These are phyloP conservation scores for Leccinum olivaceopallidum DNA, from an alignment of 768 basidiomycete species.

Conservation along the genomic window DNA sequence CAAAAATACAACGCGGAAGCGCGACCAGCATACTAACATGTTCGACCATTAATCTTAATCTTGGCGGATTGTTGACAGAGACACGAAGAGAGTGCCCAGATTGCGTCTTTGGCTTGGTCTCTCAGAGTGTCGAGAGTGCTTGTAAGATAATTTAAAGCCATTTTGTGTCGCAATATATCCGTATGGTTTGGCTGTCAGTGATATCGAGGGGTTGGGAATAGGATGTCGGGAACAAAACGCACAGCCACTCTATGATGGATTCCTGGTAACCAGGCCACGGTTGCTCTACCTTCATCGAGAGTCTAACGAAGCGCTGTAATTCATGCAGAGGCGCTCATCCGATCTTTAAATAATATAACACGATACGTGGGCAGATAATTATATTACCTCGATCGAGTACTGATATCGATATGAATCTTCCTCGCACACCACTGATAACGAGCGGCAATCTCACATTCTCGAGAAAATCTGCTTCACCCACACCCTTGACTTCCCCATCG, in stretches of 20 bases:
- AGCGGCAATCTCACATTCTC: not conserved
- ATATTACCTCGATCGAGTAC: constrained; percentile 3
- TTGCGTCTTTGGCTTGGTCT: constrained; percentile 78
- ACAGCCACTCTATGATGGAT: constrained; percentile 12
- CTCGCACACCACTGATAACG: constrained; percentile 20
- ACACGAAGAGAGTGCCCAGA: constrained; percentile 81
- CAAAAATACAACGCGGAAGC: constrained; percentile 3
- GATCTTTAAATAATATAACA: constrained; percentile 6
- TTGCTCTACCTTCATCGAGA: not conserved
- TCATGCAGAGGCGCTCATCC: not conserved
- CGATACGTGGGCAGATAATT: not conserved
- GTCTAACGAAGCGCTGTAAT: not conserved
- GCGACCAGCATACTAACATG: constrained; percentile 57
- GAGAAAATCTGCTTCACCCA: not conserved
- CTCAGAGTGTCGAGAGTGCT: constrained; percentile 57
- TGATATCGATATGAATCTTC: constrained; percentile 31
- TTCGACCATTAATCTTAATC: constrained; percentile 94
- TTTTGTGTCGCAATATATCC: constrained; percentile 11
- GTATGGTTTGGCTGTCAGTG: not conserved
- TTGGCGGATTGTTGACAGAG: constrained; percentile 80
- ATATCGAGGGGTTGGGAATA: constrained; percentile 3
- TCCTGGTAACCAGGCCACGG: not conserved
- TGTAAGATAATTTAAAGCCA: constrained; percentile 35
- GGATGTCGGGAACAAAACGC: not conserved
- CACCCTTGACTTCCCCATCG: not conserved